These are phyloP conservation scores for Bothriochloa decipiens DNA, from an alignment of 176 grass and related monocot genomes.

Conservation along the genomic window DNA sequence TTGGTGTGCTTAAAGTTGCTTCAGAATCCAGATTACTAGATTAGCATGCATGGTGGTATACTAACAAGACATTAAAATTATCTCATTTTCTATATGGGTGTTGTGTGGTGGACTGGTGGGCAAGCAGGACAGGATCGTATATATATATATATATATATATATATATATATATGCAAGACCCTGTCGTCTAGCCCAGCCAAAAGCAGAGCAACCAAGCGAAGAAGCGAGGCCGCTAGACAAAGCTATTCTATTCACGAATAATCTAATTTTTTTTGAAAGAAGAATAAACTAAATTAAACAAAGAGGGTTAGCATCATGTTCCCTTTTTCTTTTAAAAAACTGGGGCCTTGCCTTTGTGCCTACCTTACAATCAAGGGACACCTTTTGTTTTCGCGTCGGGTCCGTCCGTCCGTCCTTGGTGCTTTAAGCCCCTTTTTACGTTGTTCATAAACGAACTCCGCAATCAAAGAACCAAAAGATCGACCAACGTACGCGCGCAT, in stretches of 20 bases:
- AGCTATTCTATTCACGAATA: not conserved
- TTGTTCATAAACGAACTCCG: too few species aligned
- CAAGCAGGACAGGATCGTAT: not conserved
- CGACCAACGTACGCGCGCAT: too few species aligned
- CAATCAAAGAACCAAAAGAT: too few species aligned
- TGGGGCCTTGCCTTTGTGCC: constrained; percentile 33
- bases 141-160: too few species aligned
- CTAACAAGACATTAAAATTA: not conserved
- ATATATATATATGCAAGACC: constrained; percentile 11
- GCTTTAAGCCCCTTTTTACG: not conserved
- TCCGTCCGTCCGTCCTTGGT: not conserved
- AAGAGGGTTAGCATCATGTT: constrained; percentile 32
- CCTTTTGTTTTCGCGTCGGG: not conserved
- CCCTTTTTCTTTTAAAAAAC: constrained; percentile 20
- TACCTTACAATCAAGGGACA: constrained; percentile 53
- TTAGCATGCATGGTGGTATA: not conserved
- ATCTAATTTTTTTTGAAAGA: too few species aligned
- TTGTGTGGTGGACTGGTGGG: not conserved
- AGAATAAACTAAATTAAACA: constrained; percentile 2
- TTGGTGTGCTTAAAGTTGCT: constrained; percentile 3
- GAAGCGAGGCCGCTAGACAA: not conserved
- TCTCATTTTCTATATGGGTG: not conserved
- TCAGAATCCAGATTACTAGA: constrained; percentile 21
- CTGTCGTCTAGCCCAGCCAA: not conserved
- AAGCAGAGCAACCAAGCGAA: not conserved